phyloP scores from a whole-genome alignment of 2,329 filamentous ascomycete genomes.

The Sarocladium strictum region DNA sequence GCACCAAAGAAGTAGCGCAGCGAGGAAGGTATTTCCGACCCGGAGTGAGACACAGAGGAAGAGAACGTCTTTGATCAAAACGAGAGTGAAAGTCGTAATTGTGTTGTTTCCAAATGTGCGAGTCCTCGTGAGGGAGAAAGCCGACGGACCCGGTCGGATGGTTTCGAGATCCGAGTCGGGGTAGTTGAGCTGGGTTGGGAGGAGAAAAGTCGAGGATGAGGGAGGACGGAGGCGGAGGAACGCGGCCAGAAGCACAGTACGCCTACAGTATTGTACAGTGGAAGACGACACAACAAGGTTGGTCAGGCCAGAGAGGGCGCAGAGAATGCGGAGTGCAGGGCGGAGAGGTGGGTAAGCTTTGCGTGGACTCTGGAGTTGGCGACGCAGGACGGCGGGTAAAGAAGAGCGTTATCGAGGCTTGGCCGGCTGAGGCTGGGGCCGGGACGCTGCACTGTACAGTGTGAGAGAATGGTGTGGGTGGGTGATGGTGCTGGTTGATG shows the following conservation, averaged over 20 bases:
- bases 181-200: neutral
- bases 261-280: neutral
- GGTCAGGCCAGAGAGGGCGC: neutral
- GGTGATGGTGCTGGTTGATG: neutral
- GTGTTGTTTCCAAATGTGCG: neutral
- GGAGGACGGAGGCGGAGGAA: constrained; percentile 2
- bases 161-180: neutral
- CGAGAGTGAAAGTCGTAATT: neutral
- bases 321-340: constrained; percentile 16
- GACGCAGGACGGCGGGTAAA: constrained; percentile 4
- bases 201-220: constrained; percentile 4
- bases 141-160: constrained; percentile 7
- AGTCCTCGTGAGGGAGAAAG: neutral
- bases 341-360: constrained; percentile 11
- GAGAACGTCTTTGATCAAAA: neutral
- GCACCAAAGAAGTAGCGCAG: neutral
- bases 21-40: neutral
- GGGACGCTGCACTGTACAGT: no score
- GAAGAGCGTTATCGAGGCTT: constrained; percentile 8
- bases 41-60: constrained; percentile 2
- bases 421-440: constrained; percentile 2
- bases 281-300: neutral
- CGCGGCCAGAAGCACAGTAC: neutral
- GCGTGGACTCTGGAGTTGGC: neutral
- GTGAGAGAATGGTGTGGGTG: constrained; percentile 2